Evolutionary conservation across 2,329 filamentous ascomycete species (phyloP).

Genomic region (Periconia digitata): DNA sequence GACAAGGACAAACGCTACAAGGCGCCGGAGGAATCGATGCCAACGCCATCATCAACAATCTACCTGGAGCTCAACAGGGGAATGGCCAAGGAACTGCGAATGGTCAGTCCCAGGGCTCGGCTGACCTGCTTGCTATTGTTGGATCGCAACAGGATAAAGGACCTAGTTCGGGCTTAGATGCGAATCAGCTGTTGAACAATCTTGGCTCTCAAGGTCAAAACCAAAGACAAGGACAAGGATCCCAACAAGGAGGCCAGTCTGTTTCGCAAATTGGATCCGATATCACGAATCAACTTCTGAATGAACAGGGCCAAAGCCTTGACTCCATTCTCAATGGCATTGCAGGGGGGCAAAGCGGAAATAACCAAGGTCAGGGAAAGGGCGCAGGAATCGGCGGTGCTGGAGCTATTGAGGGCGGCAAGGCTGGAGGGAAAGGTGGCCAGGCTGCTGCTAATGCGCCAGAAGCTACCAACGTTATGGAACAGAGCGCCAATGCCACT

Average conservation of each 20-base stretch:
- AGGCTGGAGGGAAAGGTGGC: conserved; percentile 7
- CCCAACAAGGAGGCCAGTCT: conserved; percentile 6
- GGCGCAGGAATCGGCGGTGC: conserved; percentile 12
- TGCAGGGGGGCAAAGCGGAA: conserved; percentile 14
- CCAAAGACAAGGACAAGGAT: conserved; percentile 4
- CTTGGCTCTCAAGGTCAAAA: conserved; percentile 1
- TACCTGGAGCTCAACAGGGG: conserved; percentile 2
- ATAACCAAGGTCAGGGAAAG: conserved; percentile 3
- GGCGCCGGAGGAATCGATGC: conserved; percentile 8
- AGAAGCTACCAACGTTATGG: conserved; percentile 8
- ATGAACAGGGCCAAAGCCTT: conserved; percentile 14
- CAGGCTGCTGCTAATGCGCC: conserved; percentile 1
- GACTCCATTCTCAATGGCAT: conserved; percentile 14
- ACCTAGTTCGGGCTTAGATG: not conserved
- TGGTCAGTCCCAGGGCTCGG: not conserved
- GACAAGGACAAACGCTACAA: not conserved
- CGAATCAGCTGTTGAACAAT: conserved; percentile 21
- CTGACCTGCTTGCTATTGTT: not conserved
- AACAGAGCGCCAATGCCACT: conserved; percentile 10
- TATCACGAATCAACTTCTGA: conserved; percentile 22
- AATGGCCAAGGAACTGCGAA: not conserved
- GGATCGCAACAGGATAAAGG: not conserved
- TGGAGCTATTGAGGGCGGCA: conserved; percentile 15
- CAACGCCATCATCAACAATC: conserved; percentile 4
- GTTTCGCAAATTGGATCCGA: conserved; percentile 4